Conservation (phyloP, 1,284 basidiomycete genomes). For the Mycena citricolor region DNA sequence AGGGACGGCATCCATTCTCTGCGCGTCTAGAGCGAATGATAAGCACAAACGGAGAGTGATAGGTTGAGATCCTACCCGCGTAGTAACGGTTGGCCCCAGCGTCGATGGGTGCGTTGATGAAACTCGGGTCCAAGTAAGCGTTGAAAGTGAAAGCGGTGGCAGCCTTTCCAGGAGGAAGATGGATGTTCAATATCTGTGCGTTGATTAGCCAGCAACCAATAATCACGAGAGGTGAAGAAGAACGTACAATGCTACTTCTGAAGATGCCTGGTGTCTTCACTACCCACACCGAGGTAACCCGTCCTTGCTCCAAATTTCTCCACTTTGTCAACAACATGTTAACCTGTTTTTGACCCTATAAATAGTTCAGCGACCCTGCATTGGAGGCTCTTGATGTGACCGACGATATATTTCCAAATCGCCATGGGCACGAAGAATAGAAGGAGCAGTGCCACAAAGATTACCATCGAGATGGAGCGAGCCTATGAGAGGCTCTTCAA, state of each 20-base stretch:
- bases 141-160: slow-evolving; percentile 44
- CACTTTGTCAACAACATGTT: slow-evolving; percentile 42
- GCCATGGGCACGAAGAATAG: slow-evolving; percentile 45
- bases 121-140: slow-evolving; percentile 45
- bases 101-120: slow-evolving; percentile 28
- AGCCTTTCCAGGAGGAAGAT: slow-evolving; percentile 34
- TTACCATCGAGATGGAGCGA: slow-evolving; percentile 37
- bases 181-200: slow-evolving; percentile 42
- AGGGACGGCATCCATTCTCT: too few species aligned
- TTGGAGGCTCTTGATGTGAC: slow-evolving; percentile 23
- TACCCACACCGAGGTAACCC: slow-evolving; percentile 48
- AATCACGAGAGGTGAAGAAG: neutral
- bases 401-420: slow-evolving; percentile 49
- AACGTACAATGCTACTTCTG: slow-evolving; percentile 40
- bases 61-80: slow-evolving; percentile 8
- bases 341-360: slow-evolving; percentile 46
- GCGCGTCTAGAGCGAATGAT: neutral
- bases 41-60: neutral
- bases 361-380: neutral
- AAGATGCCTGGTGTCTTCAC: slow-evolving; percentile 45
- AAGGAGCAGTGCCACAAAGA: slow-evolving; percentile 40
- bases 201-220: slow-evolving; percentile 2
- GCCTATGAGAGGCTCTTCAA: slow-evolving; percentile 39
- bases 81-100: slow-evolving; percentile 25
- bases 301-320: too few species aligned